Conservation (phyloP, 768 basidiomycete genomes). For the Mycena floridula region DNA sequence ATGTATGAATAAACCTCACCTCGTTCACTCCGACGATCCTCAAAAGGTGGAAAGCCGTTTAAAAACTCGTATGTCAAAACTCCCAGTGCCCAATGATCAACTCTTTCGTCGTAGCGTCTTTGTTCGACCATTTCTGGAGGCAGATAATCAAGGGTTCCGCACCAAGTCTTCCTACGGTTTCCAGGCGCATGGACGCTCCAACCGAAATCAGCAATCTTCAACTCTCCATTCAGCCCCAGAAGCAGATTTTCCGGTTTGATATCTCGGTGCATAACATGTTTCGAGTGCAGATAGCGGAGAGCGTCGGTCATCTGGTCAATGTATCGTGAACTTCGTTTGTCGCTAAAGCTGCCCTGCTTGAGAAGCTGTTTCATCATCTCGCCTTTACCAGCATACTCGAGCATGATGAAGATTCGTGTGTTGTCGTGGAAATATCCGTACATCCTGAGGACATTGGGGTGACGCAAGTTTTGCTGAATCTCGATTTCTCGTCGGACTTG, state of each 20-base stretch:
- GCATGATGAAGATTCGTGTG: constrained; percentile 95
- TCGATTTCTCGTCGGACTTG: constrained; percentile 97
- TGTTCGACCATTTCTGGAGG: constrained; percentile 99
- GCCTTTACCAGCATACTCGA: constrained; percentile 95
- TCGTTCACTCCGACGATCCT: constrained; percentile 51
- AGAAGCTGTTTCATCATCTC: constrained; percentile 95
- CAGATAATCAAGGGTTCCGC: constrained; percentile 94
- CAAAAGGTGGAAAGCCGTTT: constrained; percentile 67
- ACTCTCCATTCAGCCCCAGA: constrained; percentile 89
- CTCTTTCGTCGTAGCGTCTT: constrained; percentile 79
- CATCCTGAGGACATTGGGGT: constrained; percentile 89
- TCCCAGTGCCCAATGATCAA: constrained; percentile 64
- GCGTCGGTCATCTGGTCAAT: constrained; percentile 99
- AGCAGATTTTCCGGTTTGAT: constrained; percentile 99
- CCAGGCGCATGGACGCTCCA: constrained; percentile 98
- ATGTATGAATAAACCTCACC: constrained; percentile 24
- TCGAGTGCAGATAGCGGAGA: constrained; percentile 84
- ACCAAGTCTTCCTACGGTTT: constrained; percentile 83
- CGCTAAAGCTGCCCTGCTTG: constrained; percentile 81
- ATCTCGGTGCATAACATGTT: constrained; percentile 97
- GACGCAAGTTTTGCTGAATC: constrained; percentile 93
- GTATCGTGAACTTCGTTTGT: constrained; percentile 84
- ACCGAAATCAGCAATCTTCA: constrained; percentile 98
- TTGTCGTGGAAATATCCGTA: constrained; percentile 99
- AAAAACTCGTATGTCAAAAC: constrained; percentile 45